Conservation (phyloP, 2,329 filamentous ascomycete genomes). For the Fusarium sp. region DNA sequence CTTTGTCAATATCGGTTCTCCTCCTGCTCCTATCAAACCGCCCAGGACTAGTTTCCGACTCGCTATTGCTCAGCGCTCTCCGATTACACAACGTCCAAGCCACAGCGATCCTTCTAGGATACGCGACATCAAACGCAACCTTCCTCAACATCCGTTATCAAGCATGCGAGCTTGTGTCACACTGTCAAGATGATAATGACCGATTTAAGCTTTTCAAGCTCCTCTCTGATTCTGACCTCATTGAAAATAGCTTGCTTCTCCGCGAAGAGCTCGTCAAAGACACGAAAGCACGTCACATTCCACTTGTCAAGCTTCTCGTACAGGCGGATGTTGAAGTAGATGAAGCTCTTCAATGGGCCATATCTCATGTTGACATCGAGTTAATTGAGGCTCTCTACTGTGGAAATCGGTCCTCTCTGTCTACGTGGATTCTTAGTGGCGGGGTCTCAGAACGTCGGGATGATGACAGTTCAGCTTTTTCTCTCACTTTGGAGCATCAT, state of each 20-base stretch:
- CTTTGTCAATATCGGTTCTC: neutral
- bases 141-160: slow-evolving; percentile 1
- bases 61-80: neutral
- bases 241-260: neutral
- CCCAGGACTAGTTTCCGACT: neutral
- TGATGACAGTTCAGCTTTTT: too few species aligned
- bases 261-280: slow-evolving; percentile 15
- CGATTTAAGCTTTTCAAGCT: neutral
- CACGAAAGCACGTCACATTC: neutral
- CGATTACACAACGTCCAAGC: neutral
- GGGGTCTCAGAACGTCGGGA: too few species aligned
- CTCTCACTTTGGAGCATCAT: too few species aligned
- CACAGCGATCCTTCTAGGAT: slow-evolving; percentile 8
- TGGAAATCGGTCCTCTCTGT: neutral
- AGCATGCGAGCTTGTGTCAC: neutral
- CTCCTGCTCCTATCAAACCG: neutral
- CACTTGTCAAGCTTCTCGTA: slow-evolving; percentile 5
- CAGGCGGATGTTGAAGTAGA: slow-evolving; percentile 4
- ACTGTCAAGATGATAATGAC: neutral
- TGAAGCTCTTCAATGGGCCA: neutral
- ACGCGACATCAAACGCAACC: neutral
- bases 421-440: neutral
- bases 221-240: neutral
- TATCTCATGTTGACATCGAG: slow-evolving; percentile 4
- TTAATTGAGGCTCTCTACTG: slow-evolving; percentile 4